Percentiles rank a stretch among this genome's conserved stretches.
Conservation (phyloP, 1,284 basidiomycete species). For the Agaricales sp. region DNA sequence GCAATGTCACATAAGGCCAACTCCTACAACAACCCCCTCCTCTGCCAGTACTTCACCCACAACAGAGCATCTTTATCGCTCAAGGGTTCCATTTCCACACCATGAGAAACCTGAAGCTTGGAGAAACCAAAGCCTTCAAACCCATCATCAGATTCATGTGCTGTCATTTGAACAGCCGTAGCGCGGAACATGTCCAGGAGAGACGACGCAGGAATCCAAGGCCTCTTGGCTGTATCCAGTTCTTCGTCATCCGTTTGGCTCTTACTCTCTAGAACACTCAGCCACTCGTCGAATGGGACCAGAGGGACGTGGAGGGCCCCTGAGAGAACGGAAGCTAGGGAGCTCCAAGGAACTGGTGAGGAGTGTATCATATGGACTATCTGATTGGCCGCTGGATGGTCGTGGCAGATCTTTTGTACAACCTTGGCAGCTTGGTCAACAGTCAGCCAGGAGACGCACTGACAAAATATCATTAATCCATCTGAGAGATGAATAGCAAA, state of each 20-base stretch:
- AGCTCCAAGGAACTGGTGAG: slow-evolving; percentile 16
- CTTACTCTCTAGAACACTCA: slow-evolving; percentile 15
- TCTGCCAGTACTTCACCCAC: neutral
- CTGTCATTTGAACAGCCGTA: too few species aligned
- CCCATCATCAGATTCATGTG: neutral
- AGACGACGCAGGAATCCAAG: neutral
- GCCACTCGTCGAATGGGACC: slow-evolving; percentile 22
- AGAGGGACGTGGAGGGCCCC: slow-evolving; percentile 16
- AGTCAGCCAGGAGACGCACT: slow-evolving; percentile 19
- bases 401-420: too few species aligned
- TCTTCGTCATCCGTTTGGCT: neutral
- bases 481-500: neutral
- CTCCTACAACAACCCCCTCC: too few species aligned
- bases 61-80: neutral
- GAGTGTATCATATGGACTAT: slow-evolving; percentile 21
- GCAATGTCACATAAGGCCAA: too few species aligned
- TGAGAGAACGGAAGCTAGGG: slow-evolving; percentile 13
- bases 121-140: neutral
- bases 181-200: neutral
- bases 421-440: slow-evolving; percentile 16
- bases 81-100: neutral
- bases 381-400: slow-evolving; percentile 13
- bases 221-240: neutral
- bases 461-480: too few species aligned
- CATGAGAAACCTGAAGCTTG: neutral